Evolutionary conservation across 2,329 filamentous ascomycete species (phyloP).

Genomic region (Aspergillus melleus): DNA sequence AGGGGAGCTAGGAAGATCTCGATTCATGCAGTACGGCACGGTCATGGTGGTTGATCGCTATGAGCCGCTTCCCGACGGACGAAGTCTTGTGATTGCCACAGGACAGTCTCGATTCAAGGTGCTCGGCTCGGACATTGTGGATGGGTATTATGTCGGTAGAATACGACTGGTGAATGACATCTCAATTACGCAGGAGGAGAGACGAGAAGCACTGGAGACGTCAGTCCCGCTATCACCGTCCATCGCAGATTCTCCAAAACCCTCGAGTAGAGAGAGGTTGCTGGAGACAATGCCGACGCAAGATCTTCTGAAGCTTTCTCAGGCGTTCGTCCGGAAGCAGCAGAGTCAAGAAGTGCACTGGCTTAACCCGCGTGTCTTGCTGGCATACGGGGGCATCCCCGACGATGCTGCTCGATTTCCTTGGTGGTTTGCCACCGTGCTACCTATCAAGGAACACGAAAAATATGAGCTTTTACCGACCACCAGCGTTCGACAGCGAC

Average conservation of each 20-base stretch:
- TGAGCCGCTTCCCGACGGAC: conserved; percentile 74
- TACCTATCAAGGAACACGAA: conserved; percentile 74
- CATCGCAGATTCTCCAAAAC: conserved; percentile 19
- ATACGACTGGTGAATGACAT: conserved; percentile 79
- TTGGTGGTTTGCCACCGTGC: conserved; percentile 85
- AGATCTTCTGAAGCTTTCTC: conserved; percentile 64
- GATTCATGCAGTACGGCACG: conserved; percentile 75
- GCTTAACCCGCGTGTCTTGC: conserved; percentile 70
- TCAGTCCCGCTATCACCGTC: conserved; percentile 20
- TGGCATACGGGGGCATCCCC: conserved; percentile 75
- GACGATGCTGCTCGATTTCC: conserved; percentile 75
- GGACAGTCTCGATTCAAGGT: conserved; percentile 78
- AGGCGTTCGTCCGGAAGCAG: conserved; percentile 70
- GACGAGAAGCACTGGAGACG: conserved; percentile 69
- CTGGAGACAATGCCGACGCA: conserved; percentile 63
- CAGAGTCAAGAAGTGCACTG: conserved; percentile 68
- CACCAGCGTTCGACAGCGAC: conserved; percentile 72
- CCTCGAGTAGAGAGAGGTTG: conserved; percentile 25
- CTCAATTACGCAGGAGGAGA: conserved; percentile 77
- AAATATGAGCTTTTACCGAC: conserved; percentile 75
- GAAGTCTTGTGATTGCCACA: conserved; percentile 75
- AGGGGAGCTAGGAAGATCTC: conserved; percentile 52
- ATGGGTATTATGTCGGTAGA: conserved; percentile 77
- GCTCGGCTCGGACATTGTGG: conserved; percentile 59
- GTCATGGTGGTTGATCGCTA: conserved; percentile 73